Evolutionary conservation across 306 rosid genomes (phyloP).

Genomic region (Dryas drummondii): DNA sequence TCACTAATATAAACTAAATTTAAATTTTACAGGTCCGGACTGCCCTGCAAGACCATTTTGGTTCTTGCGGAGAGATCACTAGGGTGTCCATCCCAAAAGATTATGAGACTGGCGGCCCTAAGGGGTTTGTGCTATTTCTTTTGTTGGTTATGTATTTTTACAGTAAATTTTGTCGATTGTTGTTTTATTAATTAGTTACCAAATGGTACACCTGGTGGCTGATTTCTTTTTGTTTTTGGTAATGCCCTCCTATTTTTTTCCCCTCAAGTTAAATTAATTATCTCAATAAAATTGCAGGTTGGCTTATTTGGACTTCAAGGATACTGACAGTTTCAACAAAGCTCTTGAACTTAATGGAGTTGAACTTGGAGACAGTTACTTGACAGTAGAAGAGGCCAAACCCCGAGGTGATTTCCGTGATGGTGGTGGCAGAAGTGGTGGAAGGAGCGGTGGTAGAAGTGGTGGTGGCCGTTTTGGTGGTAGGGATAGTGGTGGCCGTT

Average conservation of each 20-base stretch:
- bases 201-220: too few species aligned
- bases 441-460: slow-evolving; percentile 17
- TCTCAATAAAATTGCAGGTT: slow-evolving; percentile 32
- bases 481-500: slow-evolving; percentile 6
- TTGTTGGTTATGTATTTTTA: background rate
- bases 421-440: slow-evolving; percentile 6
- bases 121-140: slow-evolving; percentile 49
- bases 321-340: slow-evolving; percentile 28
- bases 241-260: too few species aligned
- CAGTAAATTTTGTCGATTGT: too few species aligned
- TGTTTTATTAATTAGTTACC: too few species aligned
- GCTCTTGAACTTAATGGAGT: slow-evolving; percentile 60
- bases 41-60: slow-evolving; percentile 53
- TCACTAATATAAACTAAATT: background rate
- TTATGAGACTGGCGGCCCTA: slow-evolving; percentile 48
- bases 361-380: slow-evolving; percentile 42
- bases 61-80: slow-evolving; percentile 64
- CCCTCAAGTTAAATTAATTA: background rate
- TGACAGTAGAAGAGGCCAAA: slow-evolving; percentile 76
- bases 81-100: slow-evolving; percentile 77
- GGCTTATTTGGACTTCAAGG: slow-evolving; percentile 78
- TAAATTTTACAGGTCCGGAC: slow-evolving; percentile 43
- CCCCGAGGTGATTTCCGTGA: slow-evolving; percentile 43
- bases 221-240: too few species aligned
- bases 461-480: slow-evolving; percentile 27